Percentiles rank a stretch among this genome's conserved stretches.
phyloP scores from a whole-genome alignment of 2,329 filamentous ascomycete genomes.

The Colletotrichum sp. region DNA sequence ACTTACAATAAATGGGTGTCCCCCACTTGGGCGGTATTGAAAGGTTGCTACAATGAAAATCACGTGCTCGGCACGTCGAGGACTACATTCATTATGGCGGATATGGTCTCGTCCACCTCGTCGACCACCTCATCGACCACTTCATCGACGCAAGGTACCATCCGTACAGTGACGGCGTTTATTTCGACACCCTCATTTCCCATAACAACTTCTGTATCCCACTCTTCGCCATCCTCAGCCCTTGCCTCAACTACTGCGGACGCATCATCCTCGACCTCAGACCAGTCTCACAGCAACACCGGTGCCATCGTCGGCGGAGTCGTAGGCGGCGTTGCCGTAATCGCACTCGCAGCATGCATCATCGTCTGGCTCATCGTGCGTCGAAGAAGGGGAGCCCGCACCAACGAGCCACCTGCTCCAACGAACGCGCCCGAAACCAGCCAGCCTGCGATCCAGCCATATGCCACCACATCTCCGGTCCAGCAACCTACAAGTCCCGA shows the following conservation, averaged over 20 bases:
- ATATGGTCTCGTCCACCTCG: not conserved
- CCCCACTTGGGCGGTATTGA: not conserved
- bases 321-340: not conserved
- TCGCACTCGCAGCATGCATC: not conserved
- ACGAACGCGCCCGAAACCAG: not conserved
- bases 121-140: no score
- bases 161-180: no score
- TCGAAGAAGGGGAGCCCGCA: not conserved
- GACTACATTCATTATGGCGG: fast-evolving
- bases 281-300: not conserved
- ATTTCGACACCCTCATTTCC: not conserved
- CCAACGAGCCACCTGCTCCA: not conserved
- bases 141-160: no score
- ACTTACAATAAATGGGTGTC: not conserved
- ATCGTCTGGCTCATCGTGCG: not conserved
- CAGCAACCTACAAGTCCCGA: not conserved
- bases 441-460: not conserved
- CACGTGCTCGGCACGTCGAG: not conserved
- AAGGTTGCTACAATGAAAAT: not conserved
- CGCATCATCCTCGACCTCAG: fast-evolving
- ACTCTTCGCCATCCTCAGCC: not conserved
- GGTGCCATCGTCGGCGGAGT: not conserved
- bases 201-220: not conserved
- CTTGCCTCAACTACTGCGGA: not conserved
- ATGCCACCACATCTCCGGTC: not conserved